Conservation (phyloP, 306 rosid species). For the Vigna hirtella region DNA sequence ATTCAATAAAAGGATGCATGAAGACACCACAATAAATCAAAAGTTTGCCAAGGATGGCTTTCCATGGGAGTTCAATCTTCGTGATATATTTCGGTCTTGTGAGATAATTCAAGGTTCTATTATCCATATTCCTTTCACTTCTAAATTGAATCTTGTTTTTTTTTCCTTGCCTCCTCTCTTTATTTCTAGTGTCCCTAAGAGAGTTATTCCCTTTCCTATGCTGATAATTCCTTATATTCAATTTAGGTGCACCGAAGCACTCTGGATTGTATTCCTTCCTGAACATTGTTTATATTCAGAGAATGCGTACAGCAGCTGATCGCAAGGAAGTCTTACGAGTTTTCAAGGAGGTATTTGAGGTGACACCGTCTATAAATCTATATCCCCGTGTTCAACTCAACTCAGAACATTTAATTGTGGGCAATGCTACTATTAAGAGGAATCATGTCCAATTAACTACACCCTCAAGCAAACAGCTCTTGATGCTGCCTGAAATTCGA, state of each 20-base stretch:
- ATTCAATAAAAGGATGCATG: conserved; percentile 82
- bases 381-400: conserved; percentile 74
- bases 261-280: conserved; percentile 67
- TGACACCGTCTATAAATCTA: conserved; percentile 69
- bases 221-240: conserved; percentile 40
- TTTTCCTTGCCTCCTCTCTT: background rate
- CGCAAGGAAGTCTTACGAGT: conserved; percentile 75
- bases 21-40: conserved; percentile 70
- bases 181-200: background rate
- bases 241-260: conserved; percentile 60
- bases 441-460: conserved; percentile 52
- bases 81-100: conserved; percentile 92
- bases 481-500: conserved; percentile 73
- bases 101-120: conserved; percentile 77
- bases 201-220: background rate
- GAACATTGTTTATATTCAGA: conserved; percentile 80
- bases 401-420: conserved; percentile 63
- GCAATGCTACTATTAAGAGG: conserved; percentile 68
- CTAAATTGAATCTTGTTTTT: conserved; percentile 6
- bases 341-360: conserved; percentile 70
- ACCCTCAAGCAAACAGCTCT: conserved; percentile 54
- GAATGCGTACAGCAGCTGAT: conserved; percentile 89
- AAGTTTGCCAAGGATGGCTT: conserved; percentile 89
- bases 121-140: conserved; percentile 23
- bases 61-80: conserved; percentile 98